These are phyloP conservation scores for Sphagnum tenellum DNA, from an alignment of 225 moss, liverwort and hornwort genomes.

Conservation along the genomic window DNA sequence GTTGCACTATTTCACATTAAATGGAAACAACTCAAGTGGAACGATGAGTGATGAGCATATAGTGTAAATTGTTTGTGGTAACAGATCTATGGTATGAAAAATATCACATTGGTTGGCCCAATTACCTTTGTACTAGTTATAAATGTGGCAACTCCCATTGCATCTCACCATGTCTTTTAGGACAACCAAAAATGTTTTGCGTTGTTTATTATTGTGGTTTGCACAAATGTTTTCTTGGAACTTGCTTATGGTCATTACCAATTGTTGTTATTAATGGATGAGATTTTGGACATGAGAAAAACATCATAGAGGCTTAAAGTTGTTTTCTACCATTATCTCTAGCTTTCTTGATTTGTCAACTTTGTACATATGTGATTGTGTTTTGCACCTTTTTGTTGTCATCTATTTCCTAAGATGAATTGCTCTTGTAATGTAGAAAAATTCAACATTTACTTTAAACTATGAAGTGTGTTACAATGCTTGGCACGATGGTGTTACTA, in stretches of 20 bases:
- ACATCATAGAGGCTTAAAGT: no score
- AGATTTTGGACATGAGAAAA: background rate
- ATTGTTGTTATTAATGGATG: no score
- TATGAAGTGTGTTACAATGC: background rate
- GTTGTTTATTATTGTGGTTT: slow-evolving; percentile 69
- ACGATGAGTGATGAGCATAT: no score
- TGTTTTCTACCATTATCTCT: no score
- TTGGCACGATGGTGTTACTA: slow-evolving; percentile 69
- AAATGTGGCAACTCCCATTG: slow-evolving; percentile 57
- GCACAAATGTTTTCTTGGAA: background rate
- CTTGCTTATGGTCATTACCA: background rate
- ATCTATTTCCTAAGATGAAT: no score
- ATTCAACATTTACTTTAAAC: no score
- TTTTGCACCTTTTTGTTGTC: no score
- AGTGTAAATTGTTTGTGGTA: no score
- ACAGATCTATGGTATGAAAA: no score
- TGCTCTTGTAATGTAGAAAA: no score
- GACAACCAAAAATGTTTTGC: slow-evolving; percentile 74
- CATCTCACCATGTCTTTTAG: slow-evolving; percentile 32
- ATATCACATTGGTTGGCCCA: slow-evolving; percentile 81
- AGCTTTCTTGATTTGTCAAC: no score
- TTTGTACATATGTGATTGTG: no score
- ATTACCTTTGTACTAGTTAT: slow-evolving; percentile 84
- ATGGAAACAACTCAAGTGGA: slow-evolving; percentile 40
- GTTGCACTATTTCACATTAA: slow-evolving; percentile 76